Evolutionary conservation across 2,329 filamentous ascomycete species (phyloP).

Genomic region (Berkeleyomyces rouxiae): DNA sequence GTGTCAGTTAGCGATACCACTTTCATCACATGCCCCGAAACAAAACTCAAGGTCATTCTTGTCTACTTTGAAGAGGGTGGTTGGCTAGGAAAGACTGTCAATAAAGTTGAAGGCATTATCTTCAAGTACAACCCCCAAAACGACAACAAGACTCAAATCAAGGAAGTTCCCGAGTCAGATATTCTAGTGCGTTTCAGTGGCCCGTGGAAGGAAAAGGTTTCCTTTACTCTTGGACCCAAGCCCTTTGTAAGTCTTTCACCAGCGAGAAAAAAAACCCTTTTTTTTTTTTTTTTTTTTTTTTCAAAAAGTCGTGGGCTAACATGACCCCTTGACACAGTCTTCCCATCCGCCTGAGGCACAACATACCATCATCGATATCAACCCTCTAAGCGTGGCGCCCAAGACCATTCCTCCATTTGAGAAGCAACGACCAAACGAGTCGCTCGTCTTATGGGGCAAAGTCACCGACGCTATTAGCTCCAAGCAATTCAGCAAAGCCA

Average conservation of each 20-base stretch:
- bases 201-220: constrained; percentile 61
- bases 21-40: constrained; percentile 79
- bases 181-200: constrained; percentile 70
- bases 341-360: constrained; percentile 41
- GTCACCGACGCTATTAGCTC: constrained; percentile 73
- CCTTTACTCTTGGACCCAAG: constrained; percentile 43
- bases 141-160: constrained; percentile 62
- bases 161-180: constrained; percentile 73
- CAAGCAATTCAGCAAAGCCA: constrained; percentile 74
- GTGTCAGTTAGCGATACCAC: constrained; percentile 82
- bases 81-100: constrained; percentile 82
- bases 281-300: neutral
- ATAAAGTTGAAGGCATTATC: constrained; percentile 77
- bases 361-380: constrained; percentile 69
- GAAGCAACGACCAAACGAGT: constrained; percentile 75
- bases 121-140: constrained; percentile 83
- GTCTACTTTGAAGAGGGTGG: constrained; percentile 78
- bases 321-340: constrained; percentile 19
- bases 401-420: constrained; percentile 67
- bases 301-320: neutral
- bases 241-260: constrained; percentile 36
- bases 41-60: constrained; percentile 77
- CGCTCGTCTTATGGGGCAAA: constrained; percentile 67
- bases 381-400: constrained; percentile 60
- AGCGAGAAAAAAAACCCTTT: neutral